phyloP scores from a whole-genome alignment of 2,329 filamentous ascomycete genomes.

The Thielaviopsis cerberus region DNA sequence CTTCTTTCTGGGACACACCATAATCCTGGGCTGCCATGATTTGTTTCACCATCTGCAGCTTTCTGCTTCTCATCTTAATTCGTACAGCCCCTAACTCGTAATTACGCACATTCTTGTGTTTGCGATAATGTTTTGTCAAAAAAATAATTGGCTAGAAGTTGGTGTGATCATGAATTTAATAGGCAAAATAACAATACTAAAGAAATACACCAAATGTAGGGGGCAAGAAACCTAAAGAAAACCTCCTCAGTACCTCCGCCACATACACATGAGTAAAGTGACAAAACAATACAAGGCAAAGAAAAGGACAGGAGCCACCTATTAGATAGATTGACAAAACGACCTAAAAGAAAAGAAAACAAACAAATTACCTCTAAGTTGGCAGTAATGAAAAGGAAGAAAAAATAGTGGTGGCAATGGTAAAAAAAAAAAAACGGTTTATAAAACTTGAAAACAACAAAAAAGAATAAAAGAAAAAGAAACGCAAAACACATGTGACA shows the following conservation, averaged over 20 bases:
- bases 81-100: no score
- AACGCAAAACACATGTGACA: not conserved
- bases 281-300: not conserved
- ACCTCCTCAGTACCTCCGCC: not conserved
- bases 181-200: not conserved
- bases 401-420: not conserved
- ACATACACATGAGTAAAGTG: not conserved
- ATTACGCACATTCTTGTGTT: not conserved
- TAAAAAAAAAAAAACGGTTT: constrained; percentile 1
- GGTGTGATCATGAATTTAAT: not conserved
- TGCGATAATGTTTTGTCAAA: no score
- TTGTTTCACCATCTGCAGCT: not conserved
- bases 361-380: not conserved
- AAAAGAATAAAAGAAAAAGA: not conserved
- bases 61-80: not conserved
- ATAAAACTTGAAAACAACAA: constrained; percentile 1
- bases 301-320: not conserved
- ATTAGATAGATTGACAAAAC: not conserved
- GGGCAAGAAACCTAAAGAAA: no score
- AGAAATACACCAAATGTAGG: not conserved
- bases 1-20: not conserved
- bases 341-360: not conserved
- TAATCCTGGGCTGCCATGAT: not conserved
- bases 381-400: not conserved
- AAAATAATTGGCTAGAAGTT: not conserved